Conservation (phyloP, 345 rosid genomes). For the Stellera chamaejasme region DNA sequence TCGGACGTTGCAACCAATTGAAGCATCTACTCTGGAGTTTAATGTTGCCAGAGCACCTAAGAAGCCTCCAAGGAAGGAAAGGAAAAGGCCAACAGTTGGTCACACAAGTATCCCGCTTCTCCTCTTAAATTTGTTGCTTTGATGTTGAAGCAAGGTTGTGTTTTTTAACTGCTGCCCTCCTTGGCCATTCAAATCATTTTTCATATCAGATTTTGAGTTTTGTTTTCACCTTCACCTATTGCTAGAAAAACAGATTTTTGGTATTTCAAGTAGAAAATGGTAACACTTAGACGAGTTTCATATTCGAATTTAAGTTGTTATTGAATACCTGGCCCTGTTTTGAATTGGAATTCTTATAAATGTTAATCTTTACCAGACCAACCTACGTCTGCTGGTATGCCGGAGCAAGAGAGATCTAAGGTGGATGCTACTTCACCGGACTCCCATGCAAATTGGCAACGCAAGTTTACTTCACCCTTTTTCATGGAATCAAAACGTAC, state of each 20-base stretch:
- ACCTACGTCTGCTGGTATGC: slow-evolving; percentile 21
- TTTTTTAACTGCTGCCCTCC: neutral
- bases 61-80: slow-evolving; percentile 54
- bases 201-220: neutral
- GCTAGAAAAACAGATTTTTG: neutral
- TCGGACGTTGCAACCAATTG: slow-evolving; percentile 27
- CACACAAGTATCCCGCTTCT: slow-evolving; percentile 34
- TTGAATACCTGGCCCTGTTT: slow-evolving; percentile 8
- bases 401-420: slow-evolving; percentile 23
- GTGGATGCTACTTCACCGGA: slow-evolving; percentile 18
- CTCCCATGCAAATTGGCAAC: slow-evolving; percentile 15
- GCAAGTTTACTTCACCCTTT: slow-evolving; percentile 15
- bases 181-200: neutral
- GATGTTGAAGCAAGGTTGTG: neutral
- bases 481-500: slow-evolving; percentile 30
- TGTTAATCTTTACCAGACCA: slow-evolving; percentile 37
- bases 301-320: slow-evolving; percentile 8
- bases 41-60: slow-evolving; percentile 27
- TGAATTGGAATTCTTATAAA: slow-evolving; percentile 8
- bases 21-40: slow-evolving; percentile 22
- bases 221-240: neutral
- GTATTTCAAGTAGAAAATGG: too few relatives aligned
- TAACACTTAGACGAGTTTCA: neutral
- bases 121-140: neutral
- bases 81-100: slow-evolving; percentile 35